Evolutionary conservation across 257 asterid species (phyloP), one percentile per base, ranked within the genome.

Genomic region (Plantago ovata): DNA sequence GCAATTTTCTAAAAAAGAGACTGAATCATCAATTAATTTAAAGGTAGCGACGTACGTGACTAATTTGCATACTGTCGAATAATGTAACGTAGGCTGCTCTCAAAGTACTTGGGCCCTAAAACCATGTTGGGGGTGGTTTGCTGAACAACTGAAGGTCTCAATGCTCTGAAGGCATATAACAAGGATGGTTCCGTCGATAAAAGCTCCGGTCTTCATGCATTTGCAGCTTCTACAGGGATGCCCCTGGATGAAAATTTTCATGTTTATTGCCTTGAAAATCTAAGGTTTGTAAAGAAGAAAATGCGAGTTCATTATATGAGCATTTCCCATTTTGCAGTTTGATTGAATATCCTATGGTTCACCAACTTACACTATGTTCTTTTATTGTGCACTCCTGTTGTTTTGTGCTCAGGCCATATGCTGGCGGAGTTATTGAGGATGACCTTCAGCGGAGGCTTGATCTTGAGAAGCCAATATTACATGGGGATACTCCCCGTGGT

Each of bases 371-470:
- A 55, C 53, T 60, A 10, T 42, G 12, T 6, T n/a, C 53, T 52
- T 51, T 18, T 49, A 49, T 66, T 53, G 58, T 24, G 36, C 20
- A 49, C 1, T 39, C 53, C n/a, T n/a, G n/a, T 33, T 52, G 72
- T 13, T 61, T 67, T 56, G 22, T 75, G 44, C 63, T 48, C 57
- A 90, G 98, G 56, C 83, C 98, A 52, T 87, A 78, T 77, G 23
- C 61, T 63, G 98, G 98, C 19, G 66, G 52, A 59, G 58, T 87
- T 56, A 47, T 91, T 58, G 82, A 78, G 60, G 79, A 80, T 61
- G 96, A 91, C 70, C 98, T 86, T 20, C 89, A 87, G 47, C 72
- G 79, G 64, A 85, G 85, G 73, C 95, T 91, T 56, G 79, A 79
- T 69, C 72, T 91, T 51, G 62, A 64, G 38, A 87, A 75, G 67